Conservation (phyloP, 805 yeast genomes). For the Candida coquimbonensis region DNA sequence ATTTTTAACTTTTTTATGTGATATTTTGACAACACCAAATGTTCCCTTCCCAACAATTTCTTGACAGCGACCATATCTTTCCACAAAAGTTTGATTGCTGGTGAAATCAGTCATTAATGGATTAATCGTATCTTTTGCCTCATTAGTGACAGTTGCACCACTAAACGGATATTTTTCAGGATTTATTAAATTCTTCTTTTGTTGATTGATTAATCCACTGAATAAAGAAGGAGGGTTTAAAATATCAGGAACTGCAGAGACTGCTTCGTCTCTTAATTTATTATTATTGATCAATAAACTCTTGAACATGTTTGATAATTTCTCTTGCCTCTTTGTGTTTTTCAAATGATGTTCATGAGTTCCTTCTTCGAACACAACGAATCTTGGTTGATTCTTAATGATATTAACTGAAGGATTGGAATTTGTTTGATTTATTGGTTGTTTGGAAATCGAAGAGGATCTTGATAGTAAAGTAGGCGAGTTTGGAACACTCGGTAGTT, state of each 20-base stretch:
- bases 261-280: conserved; percentile 61
- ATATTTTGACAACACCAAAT: conserved; percentile 85
- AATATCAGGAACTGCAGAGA: conserved; percentile 66
- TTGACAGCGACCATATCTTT: conserved; percentile 90
- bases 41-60: conserved; percentile 93
- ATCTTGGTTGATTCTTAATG: conserved; percentile 28
- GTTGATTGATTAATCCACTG: conserved; percentile 51
- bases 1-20: conserved; percentile 54
- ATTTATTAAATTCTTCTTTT: conserved; percentile 9
- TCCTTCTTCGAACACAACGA: conserved; percentile 58
- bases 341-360: conserved; percentile 73
- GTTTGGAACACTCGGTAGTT: background rate
- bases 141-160: conserved; percentile 27
- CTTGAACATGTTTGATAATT: conserved; percentile 65
- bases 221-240: conserved; percentile 63
- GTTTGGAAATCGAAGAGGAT: conserved; percentile 5
- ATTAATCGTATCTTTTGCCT: conserved; percentile 1
- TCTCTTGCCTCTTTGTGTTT: conserved; percentile 74
- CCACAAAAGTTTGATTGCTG: conserved; percentile 54
- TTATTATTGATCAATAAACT: conserved; percentile 41
- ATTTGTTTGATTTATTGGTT: conserved; percentile 3
- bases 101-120: background rate
- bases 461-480: background rate
- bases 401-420: too few relatives aligned
- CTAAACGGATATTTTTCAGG: conserved; percentile 21